phyloP scores from a whole-genome alignment of 2,329 filamentous ascomycete species.

The Aureobasidium sp. region DNA sequence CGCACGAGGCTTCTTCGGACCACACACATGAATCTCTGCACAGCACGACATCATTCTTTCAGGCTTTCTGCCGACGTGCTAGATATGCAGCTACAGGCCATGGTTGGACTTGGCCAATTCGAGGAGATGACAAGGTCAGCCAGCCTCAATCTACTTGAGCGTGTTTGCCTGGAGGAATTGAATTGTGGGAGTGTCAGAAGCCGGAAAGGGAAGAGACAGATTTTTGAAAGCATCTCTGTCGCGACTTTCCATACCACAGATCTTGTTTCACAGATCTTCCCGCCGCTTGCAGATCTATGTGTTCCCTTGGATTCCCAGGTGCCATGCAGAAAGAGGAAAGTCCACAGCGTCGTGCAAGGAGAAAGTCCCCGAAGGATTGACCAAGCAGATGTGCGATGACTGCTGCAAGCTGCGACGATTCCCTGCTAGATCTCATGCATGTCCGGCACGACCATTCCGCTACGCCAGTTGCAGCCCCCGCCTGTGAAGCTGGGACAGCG shows the following conservation, averaged over 20 bases:
- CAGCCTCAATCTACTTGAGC: not conserved
- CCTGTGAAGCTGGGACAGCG: not conserved
- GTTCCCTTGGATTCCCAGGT: not conserved
- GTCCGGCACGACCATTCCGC: conserved; percentile 12
- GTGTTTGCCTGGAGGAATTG: not conserved
- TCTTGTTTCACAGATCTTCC: conserved; percentile 14
- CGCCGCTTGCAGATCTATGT: conserved; percentile 11
- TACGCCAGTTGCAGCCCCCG: conserved; percentile 4
- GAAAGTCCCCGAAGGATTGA: conserved; percentile 1
- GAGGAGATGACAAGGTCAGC: not conserved
- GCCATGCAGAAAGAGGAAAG: conserved; percentile 10
- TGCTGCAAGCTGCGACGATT: not conserved
- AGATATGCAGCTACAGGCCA: conserved; percentile 8
- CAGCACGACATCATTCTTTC: conserved; percentile 2
- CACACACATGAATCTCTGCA: not conserved
- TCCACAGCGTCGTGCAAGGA: conserved; percentile 7
- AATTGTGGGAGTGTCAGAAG: not conserved
- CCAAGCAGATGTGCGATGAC: not conserved
- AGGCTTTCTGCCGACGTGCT: conserved; percentile 8
- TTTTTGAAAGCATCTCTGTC: not conserved
- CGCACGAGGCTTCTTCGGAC: conserved; percentile 9
- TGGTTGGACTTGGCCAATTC: not conserved
- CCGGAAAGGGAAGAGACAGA: not conserved
- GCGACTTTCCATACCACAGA: not conserved
- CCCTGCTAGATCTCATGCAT: conserved; percentile 16